Base-by-base conservation (phyloP, 2,329 filamentous ascomycete species). In the Penicillium sp. region DNA sequence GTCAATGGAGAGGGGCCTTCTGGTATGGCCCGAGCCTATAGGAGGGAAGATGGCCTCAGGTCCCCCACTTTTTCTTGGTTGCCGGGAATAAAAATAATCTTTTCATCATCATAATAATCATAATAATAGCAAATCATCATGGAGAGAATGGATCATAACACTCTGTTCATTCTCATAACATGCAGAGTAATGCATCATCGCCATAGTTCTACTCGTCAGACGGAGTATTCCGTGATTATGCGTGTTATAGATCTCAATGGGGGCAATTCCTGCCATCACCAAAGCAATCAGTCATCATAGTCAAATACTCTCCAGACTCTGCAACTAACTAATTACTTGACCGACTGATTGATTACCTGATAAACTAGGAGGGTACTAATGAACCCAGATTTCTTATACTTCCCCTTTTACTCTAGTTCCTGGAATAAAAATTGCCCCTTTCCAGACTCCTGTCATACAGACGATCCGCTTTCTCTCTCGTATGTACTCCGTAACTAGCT, bases 51-150 rank as follows among this genome's bases (percentile, higher is more conserved):
- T 37, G 28, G 53, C 38, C 53, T 44, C 30, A 35, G 49, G 28
- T 51, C 15, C 26, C 47, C 49, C 28, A 35, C 30, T 51, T 51
- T 51, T 51, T 44, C 22, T 40, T 40, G 51, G 38, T 35, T 22
- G 49, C 30, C 10, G 10, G 30, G 49, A 51, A 22, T 51, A 33
- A 51, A 51, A 51, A 51, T 51, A 51, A 51, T 51, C 28, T n/a
- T 49, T n/a, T 22, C 45, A 49, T 13, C 45, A 49, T 30, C n/a
- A 47, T 28, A 47, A 49, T 4, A 30, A 49, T 13, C 45, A 49
- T 30, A 30, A 47, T 28, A 47, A 49, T 4, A 30, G 26, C 17
- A 49, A 30, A 30, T 49, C 15, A 49, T 3, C 13, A 47, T 24
- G 22, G 42, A 15, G 42, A 24, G 17, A 30, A 33, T 3, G 26